Evolutionary conservation across 306 rosid genomes (phyloP).

Genomic region (Malus asiatica): DNA sequence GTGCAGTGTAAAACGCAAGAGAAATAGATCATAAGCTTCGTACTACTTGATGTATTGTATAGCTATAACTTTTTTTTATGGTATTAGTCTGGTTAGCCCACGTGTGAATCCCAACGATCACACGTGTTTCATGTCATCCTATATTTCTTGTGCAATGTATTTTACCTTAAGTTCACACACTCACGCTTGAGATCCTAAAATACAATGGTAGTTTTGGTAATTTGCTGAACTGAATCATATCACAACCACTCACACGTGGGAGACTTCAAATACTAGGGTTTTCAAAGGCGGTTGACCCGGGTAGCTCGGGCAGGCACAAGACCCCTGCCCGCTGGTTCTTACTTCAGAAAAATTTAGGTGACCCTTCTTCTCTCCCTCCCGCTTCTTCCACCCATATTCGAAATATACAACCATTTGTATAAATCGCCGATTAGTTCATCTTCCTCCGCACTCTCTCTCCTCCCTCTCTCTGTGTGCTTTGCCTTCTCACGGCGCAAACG

Average conservation of each 20-base stretch:
- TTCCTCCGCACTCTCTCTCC: neutral
- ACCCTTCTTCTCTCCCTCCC: conserved; percentile 16
- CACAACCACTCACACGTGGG: neutral
- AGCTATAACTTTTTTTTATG: neutral
- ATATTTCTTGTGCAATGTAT: too few species aligned
- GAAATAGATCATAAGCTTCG: conserved; percentile 21
- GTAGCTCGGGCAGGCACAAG: neutral
- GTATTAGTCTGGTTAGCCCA: neutral
- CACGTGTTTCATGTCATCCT: too few species aligned
- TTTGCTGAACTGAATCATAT: too few species aligned
- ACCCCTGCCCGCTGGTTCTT: conserved; percentile 13
- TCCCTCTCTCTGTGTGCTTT: neutral
- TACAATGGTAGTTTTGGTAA: too few species aligned
- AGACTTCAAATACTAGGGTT: conserved; percentile 7
- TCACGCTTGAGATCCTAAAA: neutral
- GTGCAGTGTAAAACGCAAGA: conserved; percentile 25
- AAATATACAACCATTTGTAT: conserved; percentile 1
- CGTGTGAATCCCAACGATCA: too few species aligned
- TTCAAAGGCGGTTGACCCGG: neutral
- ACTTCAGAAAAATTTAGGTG: neutral
- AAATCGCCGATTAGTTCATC: neutral
- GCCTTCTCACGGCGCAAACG: neutral
- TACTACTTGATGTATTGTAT: neutral
- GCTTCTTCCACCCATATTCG: conserved; percentile 33
- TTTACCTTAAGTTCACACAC: too few species aligned